phyloP scores from a whole-genome alignment of 2,329 filamentous ascomycete genomes.

The Colletotrichum sp. region DNA sequence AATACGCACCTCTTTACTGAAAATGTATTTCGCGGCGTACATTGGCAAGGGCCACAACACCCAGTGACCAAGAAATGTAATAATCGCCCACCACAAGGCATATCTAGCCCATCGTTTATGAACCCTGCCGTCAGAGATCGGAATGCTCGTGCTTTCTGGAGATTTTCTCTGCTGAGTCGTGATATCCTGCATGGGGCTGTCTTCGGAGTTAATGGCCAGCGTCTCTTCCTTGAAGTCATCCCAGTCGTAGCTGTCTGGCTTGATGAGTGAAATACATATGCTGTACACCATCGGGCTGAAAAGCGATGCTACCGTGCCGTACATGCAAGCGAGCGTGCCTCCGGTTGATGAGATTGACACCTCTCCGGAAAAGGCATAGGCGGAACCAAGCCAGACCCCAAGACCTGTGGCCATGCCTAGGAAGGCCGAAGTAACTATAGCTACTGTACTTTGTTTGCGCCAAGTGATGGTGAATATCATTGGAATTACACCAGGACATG shows the following conservation, averaged over 20 bases:
- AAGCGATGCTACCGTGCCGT: slow-evolving; percentile 55
- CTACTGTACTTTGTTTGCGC: slow-evolving; percentile 47
- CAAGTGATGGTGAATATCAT: background rate
- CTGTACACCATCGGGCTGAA: slow-evolving; percentile 48
- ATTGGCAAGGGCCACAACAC: slow-evolving; percentile 61
- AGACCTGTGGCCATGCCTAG: slow-evolving; percentile 56
- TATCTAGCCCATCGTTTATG: slow-evolving; percentile 52
- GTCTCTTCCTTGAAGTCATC: slow-evolving; percentile 43
- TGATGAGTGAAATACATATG: slow-evolving; percentile 48
- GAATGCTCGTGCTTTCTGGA: background rate
- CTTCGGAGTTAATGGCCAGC: slow-evolving; percentile 37
- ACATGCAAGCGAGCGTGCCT: slow-evolving; percentile 54
- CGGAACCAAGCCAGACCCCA: slow-evolving; percentile 56
- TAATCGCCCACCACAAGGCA: slow-evolving; percentile 49
- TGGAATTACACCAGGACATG: background rate
- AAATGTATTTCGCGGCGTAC: slow-evolving; percentile 57
- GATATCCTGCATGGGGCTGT: background rate
- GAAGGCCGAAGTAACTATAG: slow-evolving; percentile 54
- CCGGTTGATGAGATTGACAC: slow-evolving; percentile 54
- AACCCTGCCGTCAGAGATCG: slow-evolving; percentile 21
- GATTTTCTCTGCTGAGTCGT: background rate
- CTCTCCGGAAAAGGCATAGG: slow-evolving; percentile 49
- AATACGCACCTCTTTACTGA: slow-evolving; percentile 29
- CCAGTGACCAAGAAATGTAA: slow-evolving; percentile 58
- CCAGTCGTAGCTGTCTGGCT: slow-evolving; percentile 46